Conservation (phyloP, 768 basidiomycete genomes). For the Pleurotus tuber-regium region DNA sequence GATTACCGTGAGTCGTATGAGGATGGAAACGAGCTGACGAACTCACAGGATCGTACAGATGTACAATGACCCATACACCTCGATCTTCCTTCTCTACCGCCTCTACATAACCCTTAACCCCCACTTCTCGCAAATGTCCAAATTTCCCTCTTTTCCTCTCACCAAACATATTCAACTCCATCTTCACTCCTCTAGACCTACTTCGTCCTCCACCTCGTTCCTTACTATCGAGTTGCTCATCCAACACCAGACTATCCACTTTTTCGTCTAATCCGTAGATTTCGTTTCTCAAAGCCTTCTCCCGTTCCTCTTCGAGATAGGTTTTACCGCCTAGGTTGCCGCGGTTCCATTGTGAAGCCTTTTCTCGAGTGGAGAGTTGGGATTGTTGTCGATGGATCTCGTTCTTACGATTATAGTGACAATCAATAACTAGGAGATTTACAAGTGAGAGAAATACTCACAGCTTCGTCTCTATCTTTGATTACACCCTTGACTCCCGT, state of each 20-base stretch:
- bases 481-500: slow-evolving; percentile 91
- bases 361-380: slow-evolving; percentile 47
- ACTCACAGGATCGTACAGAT: slow-evolving; percentile 79
- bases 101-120: slow-evolving; percentile 63
- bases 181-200: slow-evolving; percentile 19
- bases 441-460: slow-evolving; percentile 9
- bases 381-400: slow-evolving; percentile 37
- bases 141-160: slow-evolving; percentile 54
- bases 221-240: slow-evolving; percentile 38
- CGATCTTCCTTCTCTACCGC: slow-evolving; percentile 73
- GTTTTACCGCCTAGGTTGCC: slow-evolving; percentile 66
- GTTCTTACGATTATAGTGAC: not conserved
- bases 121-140: slow-evolving; percentile 82
- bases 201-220: too few species aligned
- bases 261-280: slow-evolving; percentile 37
- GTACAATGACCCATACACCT: slow-evolving; percentile 79
- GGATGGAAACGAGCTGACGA: not conserved
- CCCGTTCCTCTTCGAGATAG: slow-evolving; percentile 73
- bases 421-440: not conserved
- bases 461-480: slow-evolving; percentile 74
- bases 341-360: slow-evolving; percentile 57
- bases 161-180: slow-evolving; percentile 44
- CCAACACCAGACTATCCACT: slow-evolving; percentile 42
- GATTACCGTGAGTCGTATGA: slow-evolving; percentile 1
- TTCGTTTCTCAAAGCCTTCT: slow-evolving; percentile 32